These are phyloP conservation scores for Athelia sp. DNA, from an alignment of 1,284 basidiomycete genomes.

Conservation along the genomic window DNA sequence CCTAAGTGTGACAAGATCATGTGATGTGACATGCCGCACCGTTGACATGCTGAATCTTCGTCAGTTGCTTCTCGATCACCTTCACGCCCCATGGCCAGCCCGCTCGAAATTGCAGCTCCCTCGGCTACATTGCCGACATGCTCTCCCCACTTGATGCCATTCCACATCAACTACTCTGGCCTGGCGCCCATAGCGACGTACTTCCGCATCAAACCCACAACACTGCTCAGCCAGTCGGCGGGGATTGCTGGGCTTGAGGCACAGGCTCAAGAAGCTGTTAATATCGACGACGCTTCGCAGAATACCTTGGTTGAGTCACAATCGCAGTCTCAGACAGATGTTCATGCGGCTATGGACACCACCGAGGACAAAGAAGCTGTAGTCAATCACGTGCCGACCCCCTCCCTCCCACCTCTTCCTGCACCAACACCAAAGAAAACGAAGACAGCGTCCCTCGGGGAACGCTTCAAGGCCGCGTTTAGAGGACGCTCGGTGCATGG, in stretches of 20 bases:
- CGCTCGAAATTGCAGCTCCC: constrained; percentile 13
- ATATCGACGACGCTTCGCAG: constrained; percentile 11
- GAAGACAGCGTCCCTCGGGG: constrained; percentile 16
- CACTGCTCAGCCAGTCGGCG: constrained; percentile 22
- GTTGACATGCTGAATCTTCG: no score
- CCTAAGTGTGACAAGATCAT: no score
- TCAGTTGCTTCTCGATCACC: no score
- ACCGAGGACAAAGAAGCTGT: not conserved
- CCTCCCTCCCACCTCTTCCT: not conserved
- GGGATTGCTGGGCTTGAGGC: not conserved
- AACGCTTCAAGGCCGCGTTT: constrained; percentile 59
- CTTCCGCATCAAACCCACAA: constrained; percentile 49
- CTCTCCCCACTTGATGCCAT: constrained; percentile 72
- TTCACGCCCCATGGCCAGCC: not conserved
- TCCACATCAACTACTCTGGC: constrained; percentile 68
- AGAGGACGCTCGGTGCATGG: constrained; percentile 69
- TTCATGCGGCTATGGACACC: constrained; percentile 4
- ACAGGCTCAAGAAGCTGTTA: constrained; percentile 8
- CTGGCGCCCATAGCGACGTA: constrained; percentile 69
- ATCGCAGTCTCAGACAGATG: not conserved
- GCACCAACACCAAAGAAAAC: constrained; percentile 10
- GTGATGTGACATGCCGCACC: no score
- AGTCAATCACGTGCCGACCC: constrained; percentile 5
- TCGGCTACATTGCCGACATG: constrained; percentile 23
- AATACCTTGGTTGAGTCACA: constrained; percentile 3